Conservation (phyloP, 805 yeast genomes). For the Ogataea methanolica region DNA sequence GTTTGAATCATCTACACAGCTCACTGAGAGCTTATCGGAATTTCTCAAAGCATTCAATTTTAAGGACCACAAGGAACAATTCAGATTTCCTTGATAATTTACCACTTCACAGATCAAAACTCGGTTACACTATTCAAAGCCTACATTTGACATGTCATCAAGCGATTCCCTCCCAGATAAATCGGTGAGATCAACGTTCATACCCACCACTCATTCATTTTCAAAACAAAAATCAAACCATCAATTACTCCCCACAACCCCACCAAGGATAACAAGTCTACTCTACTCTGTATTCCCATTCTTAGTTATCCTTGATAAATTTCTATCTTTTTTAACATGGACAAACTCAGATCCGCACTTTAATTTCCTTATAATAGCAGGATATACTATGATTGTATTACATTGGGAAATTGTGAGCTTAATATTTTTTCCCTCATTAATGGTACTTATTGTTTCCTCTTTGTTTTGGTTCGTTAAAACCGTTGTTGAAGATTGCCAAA, state of each 20-base stretch:
- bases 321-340: slow-evolving; percentile 48
- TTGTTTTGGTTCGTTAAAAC: slow-evolving; percentile 42
- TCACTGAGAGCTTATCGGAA: too few relatives aligned
- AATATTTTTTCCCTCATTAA: slow-evolving; percentile 36
- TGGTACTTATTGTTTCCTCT: slow-evolving; percentile 35
- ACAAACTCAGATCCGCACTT: slow-evolving; percentile 46
- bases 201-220: slow-evolving; percentile 12
- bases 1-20: too few relatives aligned
- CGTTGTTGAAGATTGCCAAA: slow-evolving; percentile 31
- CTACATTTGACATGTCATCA: background rate
- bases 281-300: slow-evolving; percentile 45
- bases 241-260: slow-evolving; percentile 18
- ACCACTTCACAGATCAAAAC: too few relatives aligned
- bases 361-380: slow-evolving; percentile 38
- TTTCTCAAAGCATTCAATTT: too few relatives aligned
- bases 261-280: slow-evolving; percentile 44
- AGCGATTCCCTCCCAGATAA: background rate
- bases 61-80: too few relatives aligned
- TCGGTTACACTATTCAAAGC: too few relatives aligned
- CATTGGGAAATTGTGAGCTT: slow-evolving; percentile 38
- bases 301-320: slow-evolving; percentile 38
- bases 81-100: too few relatives aligned
- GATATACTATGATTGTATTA: slow-evolving; percentile 35
- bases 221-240: slow-evolving; percentile 15
- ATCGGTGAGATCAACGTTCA: slow-evolving; percentile 18